Base-by-base conservation (phyloP, 163 green algal species). In the Coccomyxa subellipsoidea region DNA sequence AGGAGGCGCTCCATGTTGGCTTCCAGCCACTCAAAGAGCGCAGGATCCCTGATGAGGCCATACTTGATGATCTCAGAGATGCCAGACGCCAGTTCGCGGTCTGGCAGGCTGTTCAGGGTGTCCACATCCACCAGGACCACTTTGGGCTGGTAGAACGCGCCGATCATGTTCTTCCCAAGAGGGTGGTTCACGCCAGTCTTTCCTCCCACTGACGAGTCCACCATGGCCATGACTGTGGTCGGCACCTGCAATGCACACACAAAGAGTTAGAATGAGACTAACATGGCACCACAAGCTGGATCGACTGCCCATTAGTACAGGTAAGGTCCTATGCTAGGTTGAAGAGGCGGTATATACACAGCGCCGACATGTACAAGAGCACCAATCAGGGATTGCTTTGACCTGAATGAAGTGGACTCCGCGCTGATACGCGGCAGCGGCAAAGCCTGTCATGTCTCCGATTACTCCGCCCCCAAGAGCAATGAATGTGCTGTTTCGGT, bases 91-190 rank as follows among this genome's bases (percentile, higher is more conserved):
- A 98, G 91, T 91, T 99, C 97, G 15, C 95, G 82, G 84, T 96
- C 92, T 32, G 95, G 95, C 69, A 98, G 90, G 0, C 91, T 94
- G 81, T 90, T 77, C 66, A 98, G 90, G 1, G 90, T 92, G 27
- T 90, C 81, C 7, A 87, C 96, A 84, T 98, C 94, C 39, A 96
- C 92, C 8, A 98, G 84, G 71, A 98, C 94, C 36, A 76, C 81
- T 53, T 59, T 86, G 2, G 91, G 94, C 92, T 99, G 97, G 90
- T 99, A 98, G 86, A 99, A 99, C 3, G 97, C 97, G 35, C 97
- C 97, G 78, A 99, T 98, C 97, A 99, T 99, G 93, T 99, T 99
- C 88, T 99, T 99, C 66, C 96, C 97, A 81, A 98, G 87, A 10
- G 96, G 92, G 87, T 99, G 97, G 92, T 99, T 99, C 15, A 99